phyloP scores from a whole-genome alignment of 768 basidiomycete genomes.

The Suillus tomentosus region DNA sequence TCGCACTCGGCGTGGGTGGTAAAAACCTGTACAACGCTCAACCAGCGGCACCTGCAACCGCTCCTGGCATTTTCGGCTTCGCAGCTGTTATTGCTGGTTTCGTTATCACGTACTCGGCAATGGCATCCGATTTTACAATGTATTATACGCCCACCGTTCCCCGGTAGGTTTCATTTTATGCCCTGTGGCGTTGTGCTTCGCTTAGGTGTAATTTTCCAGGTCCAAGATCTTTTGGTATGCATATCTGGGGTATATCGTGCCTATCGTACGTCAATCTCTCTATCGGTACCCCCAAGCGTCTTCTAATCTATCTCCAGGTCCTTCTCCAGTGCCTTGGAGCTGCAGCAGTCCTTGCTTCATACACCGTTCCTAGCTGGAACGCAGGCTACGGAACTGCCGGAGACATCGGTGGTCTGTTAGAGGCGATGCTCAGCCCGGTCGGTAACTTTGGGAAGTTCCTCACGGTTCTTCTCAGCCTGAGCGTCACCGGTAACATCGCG shows the following conservation, averaged over 20 bases:
- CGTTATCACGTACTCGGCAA: slow-evolving; percentile 58
- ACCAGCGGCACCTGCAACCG: slow-evolving; percentile 54
- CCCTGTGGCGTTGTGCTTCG: not conserved
- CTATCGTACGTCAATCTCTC: slow-evolving; percentile 52
- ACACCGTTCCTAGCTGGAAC: slow-evolving; percentile 56
- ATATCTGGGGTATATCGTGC: slow-evolving; percentile 63
- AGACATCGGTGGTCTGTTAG: slow-evolving; percentile 66
- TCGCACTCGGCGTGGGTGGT: slow-evolving; percentile 73
- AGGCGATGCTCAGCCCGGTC: slow-evolving; percentile 60
- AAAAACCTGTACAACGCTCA: slow-evolving; percentile 58
- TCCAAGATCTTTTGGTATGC: slow-evolving; percentile 64
- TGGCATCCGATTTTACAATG: slow-evolving; percentile 75
- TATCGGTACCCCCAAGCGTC: slow-evolving; percentile 5
- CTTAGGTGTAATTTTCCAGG: slow-evolving; percentile 33
- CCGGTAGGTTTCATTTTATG: slow-evolving; percentile 41
- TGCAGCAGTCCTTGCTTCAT: slow-evolving; percentile 60
- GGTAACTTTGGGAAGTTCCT: slow-evolving; percentile 73
- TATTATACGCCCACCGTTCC: slow-evolving; percentile 64
- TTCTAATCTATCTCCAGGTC: slow-evolving; percentile 24
- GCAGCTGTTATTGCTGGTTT: slow-evolving; percentile 74
- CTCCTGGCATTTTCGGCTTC: slow-evolving; percentile 59
- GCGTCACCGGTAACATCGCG: slow-evolving; percentile 79
- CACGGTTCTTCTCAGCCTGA: slow-evolving; percentile 71
- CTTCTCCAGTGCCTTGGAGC: slow-evolving; percentile 63
- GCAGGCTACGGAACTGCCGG: slow-evolving; percentile 52